Evolutionary conservation across 108 stramenopile species (phyloP), one percentile per base, ranked within the genome.

Genomic region (Pseudonitzschia multiseries): DNA sequence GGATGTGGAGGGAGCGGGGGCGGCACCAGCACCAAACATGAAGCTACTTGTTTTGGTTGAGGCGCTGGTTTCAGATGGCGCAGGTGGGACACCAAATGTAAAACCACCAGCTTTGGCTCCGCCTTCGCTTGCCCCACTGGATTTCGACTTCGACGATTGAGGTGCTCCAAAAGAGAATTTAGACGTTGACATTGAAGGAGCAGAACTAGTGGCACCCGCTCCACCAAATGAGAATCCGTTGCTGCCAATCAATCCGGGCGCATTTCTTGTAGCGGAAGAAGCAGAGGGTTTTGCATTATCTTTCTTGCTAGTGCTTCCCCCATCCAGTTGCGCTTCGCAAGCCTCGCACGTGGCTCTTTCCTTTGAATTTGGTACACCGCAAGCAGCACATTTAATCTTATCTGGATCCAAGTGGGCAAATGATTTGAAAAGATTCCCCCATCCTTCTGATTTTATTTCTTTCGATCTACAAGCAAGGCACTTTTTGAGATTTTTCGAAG

Each of bases 401-500:
- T 32, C 61, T 54, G 20, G 46, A 17, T 68, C 29, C 33, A 62
- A 62, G 29, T 62, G 61, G 2, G 46, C 46, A 48, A 10, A 48
- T 18, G 1, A 1, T 36, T 33, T 44, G 44, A 77, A 77, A 12
- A 59, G 0, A 61, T 79, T 22, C 29, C 71, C 78, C 78, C 78
- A 79, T 4, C 57, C 67, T 2, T 8, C 9, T 31, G 61, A 5
- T 40, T 10, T n/a, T 21, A 36, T 2, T 62, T 62, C 32, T 14
- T 56, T 20, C 6, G 52, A 31, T 40, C 53, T 33, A 41, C 31
- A 43, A 36, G 44, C 27, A 13, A 10, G 13, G 50, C 68, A 41
- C 44, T 0, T 31, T 52, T 24, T 51, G 9, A 26, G 21, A 5
- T 59, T 42, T 5, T 65, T 65, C 65, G 10, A 18, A 20, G 14